These are phyloP conservation scores for Amphirosellinia nigrospora DNA, from an alignment of 495 filamentous ascomycete genomes.

Conservation along the genomic window DNA sequence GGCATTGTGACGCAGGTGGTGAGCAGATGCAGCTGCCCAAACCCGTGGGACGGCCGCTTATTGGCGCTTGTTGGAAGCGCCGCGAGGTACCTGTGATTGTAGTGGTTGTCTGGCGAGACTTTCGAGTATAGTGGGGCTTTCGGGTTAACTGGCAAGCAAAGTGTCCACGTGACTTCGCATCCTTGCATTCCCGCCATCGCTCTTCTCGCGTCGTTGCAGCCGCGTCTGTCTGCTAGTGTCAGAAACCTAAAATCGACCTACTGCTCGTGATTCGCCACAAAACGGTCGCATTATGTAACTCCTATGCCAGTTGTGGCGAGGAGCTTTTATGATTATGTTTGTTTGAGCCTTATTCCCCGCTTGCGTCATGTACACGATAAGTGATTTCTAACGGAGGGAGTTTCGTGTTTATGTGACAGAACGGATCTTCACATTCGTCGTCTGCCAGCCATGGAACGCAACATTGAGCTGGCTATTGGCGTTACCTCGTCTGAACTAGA, in stretches of 20 bases:
- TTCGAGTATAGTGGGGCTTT: not conserved
- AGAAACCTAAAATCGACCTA: no score
- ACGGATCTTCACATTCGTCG: not conserved
- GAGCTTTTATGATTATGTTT: not conserved
- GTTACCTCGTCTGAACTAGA: slow-evolving; percentile 9
- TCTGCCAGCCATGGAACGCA: slow-evolving; percentile 27
- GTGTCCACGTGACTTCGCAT: slow-evolving; percentile 41
- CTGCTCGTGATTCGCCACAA: not conserved
- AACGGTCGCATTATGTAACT: not conserved
- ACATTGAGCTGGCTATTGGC: slow-evolving; percentile 5
- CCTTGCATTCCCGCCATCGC: slow-evolving; percentile 9
- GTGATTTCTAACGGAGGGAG: not conserved
- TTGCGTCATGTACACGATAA: not conserved
- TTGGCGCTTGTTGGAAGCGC: not conserved
- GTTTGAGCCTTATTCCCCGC: not conserved
- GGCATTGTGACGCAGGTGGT: slow-evolving; percentile 18
- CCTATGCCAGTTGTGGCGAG: not conserved
- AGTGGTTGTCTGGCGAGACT: not conserved
- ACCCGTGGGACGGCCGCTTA: not conserved
- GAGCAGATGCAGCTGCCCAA: slow-evolving; percentile 5
- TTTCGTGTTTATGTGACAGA: not conserved
- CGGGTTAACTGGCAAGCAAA: no score
- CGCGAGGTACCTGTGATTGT: not conserved
- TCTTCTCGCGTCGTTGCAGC: slow-evolving; percentile 10
- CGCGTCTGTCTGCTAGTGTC: slow-evolving; percentile 7